These are phyloP conservation scores for Selaginella tamariscina DNA, from an alignment of 75 land plant genomes.

Conservation along the genomic window DNA sequence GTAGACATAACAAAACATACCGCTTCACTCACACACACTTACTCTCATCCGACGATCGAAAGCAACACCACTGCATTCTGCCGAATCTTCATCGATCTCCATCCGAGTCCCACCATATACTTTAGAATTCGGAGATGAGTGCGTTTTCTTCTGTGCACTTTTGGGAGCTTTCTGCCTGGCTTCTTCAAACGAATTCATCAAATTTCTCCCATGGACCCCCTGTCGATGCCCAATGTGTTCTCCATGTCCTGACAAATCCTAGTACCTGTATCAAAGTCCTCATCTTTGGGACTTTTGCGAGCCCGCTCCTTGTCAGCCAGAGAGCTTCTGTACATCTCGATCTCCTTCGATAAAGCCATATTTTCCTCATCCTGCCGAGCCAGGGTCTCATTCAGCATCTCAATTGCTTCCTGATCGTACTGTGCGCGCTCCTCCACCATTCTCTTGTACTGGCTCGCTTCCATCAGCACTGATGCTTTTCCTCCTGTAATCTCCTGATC, in stretches of 20 bases:
- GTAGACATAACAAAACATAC: no score
- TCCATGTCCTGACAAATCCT: no score
- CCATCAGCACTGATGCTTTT: conserved; percentile 3
- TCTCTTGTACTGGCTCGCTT: conserved; percentile 1
- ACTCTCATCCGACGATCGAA: no score
- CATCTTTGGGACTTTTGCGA: no score
- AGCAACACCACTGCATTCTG: background rate
- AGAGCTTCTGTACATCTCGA: conserved; percentile 9
- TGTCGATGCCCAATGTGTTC: no score
- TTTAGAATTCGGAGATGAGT: background rate
- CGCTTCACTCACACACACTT: no score
- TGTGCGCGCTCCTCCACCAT: conserved; percentile 9
- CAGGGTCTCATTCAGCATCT: background rate
- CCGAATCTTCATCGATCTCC: background rate
- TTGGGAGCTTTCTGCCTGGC: no score
- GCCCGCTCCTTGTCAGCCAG: background rate
- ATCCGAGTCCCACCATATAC: background rate
- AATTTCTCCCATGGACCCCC: background rate
- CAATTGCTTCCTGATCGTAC: conserved; percentile 8
- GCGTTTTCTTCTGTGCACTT: no score
- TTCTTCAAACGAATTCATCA: background rate
- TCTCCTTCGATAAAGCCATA: background rate
- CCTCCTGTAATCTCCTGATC: conserved; percentile 10
- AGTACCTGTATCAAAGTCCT: no score
- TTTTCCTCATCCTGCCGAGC: conserved; percentile 6